Evolutionary conservation across 495 filamentous ascomycete genomes (phyloP).

Genomic region (Aspergillus affinis): DNA sequence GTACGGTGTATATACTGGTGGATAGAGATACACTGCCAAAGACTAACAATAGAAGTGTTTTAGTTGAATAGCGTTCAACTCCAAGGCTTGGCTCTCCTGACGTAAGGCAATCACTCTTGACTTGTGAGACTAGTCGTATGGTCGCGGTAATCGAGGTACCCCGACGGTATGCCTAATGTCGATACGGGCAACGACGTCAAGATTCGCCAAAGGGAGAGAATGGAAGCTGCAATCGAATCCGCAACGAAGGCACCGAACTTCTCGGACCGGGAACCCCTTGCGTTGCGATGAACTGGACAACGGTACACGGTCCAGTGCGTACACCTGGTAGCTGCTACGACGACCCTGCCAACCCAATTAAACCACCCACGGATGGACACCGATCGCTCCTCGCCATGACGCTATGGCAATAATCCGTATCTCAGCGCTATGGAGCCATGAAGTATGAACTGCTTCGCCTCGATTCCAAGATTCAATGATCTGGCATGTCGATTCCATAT

Average conservation of each 20-base stretch:
- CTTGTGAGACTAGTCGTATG: too few species aligned
- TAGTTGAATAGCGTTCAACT: background rate
- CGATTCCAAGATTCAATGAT: background rate
- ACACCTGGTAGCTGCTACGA: background rate
- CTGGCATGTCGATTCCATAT: background rate
- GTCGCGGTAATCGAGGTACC: too few species aligned
- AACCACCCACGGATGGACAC: background rate
- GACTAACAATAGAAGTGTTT: too few species aligned
- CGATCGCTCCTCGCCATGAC: slow-evolving; percentile 15
- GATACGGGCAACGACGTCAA: too few species aligned
- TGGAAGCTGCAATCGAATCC: slow-evolving; percentile 15
- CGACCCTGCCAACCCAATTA: background rate
- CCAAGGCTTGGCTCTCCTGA: background rate
- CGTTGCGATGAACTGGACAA: slow-evolving; percentile 4
- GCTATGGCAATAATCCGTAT: slow-evolving; percentile 18
- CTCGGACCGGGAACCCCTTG: slow-evolving; percentile 9
- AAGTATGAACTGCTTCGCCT: too few species aligned
- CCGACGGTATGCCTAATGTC: too few species aligned
- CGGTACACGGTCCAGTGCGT: background rate
- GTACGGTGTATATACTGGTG: too few species aligned
- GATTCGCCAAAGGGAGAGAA: background rate
- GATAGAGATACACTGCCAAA: too few species aligned
- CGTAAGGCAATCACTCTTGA: background rate
- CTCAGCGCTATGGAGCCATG: background rate
- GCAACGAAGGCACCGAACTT: slow-evolving; percentile 5